Evolutionary conservation across 2,329 filamentous ascomycete genomes (phyloP), one percentile per base, ranked within the genome.

Genomic region (Sporothrix luriei): DNA sequence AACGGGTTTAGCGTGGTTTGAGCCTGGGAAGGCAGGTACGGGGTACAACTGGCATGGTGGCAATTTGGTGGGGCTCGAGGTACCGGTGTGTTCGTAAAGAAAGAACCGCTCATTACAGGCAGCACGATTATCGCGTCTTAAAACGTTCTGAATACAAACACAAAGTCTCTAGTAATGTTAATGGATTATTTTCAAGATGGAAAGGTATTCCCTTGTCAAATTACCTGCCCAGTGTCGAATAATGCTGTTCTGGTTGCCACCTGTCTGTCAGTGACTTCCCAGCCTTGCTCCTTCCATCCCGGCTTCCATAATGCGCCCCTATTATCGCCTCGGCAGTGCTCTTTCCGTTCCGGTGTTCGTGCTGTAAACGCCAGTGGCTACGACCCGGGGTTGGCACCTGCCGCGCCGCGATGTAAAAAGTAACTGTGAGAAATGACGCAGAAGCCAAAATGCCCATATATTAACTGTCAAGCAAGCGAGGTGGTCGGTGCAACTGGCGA

Each of bases 271-370:
- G 57, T 10, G 11, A 62, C 38, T 26, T 11, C 6, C 38, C 55
- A 61, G 21, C 57, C 57, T 62, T 46, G 57, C 57, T 62, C 57
- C 57, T 46, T 62, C 55, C 57, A 46, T 26, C 38, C 57, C 40
- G 21, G 57, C 26, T 62, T 46, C 26, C 57, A 46, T 26, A 62
- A 46, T 33, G 21, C 57, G 57, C 57, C 57, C 57, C 57, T 62
- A 62, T 62, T 62, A 62, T 26, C 57, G 57, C 57, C 57, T 43
- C 57, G 57, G 57, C 57, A 46, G 11, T 10, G n/a, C n/a, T 7
- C 57, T 46, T 46, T 46, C 57, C 57, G 57, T 62, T 21, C 33
- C 14, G 40, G 11, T 16, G 10, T 43, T 43, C 14, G 19, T 49
- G 19, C 6, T 49, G 48, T 10, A 49, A 49, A 49, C 48, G 19